phyloP scores from a whole-genome alignment of 192 early-diverging fungal genomes.

The Podochytrium sp. region DNA sequence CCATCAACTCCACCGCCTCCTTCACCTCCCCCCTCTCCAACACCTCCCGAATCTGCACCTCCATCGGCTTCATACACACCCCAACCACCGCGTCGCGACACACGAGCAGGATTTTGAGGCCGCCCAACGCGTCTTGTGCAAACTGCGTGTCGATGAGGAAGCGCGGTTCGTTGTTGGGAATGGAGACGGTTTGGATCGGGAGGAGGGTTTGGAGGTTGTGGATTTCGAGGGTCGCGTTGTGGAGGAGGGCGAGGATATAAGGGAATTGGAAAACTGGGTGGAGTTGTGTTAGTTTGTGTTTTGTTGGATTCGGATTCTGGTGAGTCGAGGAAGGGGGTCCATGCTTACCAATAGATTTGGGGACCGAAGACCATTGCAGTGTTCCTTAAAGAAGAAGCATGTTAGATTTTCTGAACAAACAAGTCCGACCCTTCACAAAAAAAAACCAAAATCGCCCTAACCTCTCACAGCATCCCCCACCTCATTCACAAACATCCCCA shows the following conservation, averaged over 20 bases:
- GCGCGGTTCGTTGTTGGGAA: conserved; percentile 28
- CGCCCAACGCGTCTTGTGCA: too few relatives aligned
- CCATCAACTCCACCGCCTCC: conserved; percentile 64
- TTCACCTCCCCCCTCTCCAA: conserved; percentile 61
- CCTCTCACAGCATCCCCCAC: conserved; percentile 76
- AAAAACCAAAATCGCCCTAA: conserved; percentile 51
- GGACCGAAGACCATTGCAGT: conserved; percentile 54
- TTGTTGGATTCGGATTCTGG: neutral
- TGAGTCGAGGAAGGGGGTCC: neutral
- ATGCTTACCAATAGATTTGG: conserved; percentile 56
- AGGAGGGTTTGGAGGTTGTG: conserved; percentile 75
- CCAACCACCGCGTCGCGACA: conserved; percentile 63
- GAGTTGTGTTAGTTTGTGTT: too few relatives aligned
- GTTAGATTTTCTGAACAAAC: neutral
- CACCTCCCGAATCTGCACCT: conserved; percentile 55
- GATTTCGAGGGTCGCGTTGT: conserved; percentile 71
- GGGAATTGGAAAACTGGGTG: conserved; percentile 76
- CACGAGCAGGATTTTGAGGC: conserved; percentile 54
- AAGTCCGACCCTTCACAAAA: conserved; percentile 3
- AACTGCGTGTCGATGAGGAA: conserved; percentile 50
- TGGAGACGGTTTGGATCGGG: conserved; percentile 56
- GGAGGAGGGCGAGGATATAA: conserved; percentile 70
- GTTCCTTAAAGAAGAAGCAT: conserved; percentile 41
- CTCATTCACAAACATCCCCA: conserved; percentile 75
- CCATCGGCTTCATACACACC: conserved; percentile 60